Evolutionary conservation across 805 yeast genomes (phyloP), one percentile per base, ranked within the genome.

Genomic region (Candida vaughaniae): DNA sequence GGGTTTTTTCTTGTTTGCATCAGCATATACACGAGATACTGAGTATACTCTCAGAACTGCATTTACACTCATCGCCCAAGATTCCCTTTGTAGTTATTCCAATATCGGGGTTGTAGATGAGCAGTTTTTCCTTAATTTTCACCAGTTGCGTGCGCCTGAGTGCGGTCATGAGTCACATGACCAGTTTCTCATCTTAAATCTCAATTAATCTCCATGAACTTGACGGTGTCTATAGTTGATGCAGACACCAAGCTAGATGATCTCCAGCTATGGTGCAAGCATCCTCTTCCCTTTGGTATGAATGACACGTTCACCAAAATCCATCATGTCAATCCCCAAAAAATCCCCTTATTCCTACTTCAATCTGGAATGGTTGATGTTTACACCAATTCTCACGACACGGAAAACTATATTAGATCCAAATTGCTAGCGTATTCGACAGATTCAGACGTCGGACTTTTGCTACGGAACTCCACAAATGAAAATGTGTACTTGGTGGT

Each of bases 1-100:
- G 22, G 95, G 90, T 61, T 85, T 82, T 36, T 73, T 66, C 29
- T 75, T 73, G 53, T 89, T 82, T 23, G 81, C 95, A 62, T 88
- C 85, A 12, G 88, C 76, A 53, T 87, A 89, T 10, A 90, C 95
- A 47, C 81, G 73, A 0, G 96, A 75, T 5, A 81, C 74, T n/a
- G 88, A 80, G 35, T 74, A 46, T 7, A 58, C 65, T 33, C 30
- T 42, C 36, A 32, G 36, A n/a, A 22, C 33, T 7, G 26, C 41
- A 22, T 23, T 32, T 3, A 37, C 41, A 23, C 41, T 37, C 41
- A 37, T 37, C 17, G 31, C 9, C 7, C n/a, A n/a, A n/a, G n/a
- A n/a, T n/a, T 12, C 10, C n/a, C n/a, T n/a, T n/a, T n/a, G n/a
- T n/a, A n/a, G n/a, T n/a, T n/a, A n/a, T n/a, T n/a, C n/a, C n/a